phyloP scores from a whole-genome alignment of 345 rosid genomes.

The Eucalyptus victrix region DNA sequence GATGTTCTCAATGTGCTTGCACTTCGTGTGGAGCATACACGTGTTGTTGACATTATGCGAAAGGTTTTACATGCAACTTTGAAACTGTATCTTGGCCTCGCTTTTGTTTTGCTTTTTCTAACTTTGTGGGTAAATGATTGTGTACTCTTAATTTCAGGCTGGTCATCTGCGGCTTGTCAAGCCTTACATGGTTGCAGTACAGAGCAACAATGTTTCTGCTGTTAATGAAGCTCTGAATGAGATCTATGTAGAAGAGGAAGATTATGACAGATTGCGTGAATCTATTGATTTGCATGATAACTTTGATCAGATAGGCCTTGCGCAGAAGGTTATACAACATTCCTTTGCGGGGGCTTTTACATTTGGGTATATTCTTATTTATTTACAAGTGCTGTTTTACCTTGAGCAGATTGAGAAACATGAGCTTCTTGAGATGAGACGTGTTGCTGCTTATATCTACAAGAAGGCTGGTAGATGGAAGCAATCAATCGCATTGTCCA shows the following conservation, averaged over 20 bases:
- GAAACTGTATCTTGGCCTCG: neutral
- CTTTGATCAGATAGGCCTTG: conserved; percentile 89
- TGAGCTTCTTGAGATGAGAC: conserved; percentile 97
- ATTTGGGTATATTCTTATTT: neutral
- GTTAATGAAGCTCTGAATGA: conserved; percentile 91
- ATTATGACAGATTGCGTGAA: conserved; percentile 86
- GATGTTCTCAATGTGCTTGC: conserved; percentile 92
- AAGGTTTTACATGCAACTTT: conserved; percentile 36
- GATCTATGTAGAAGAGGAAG: conserved; percentile 93
- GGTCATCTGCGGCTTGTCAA: conserved; percentile 88
- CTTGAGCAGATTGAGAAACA: conserved; percentile 87
- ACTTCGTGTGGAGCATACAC: conserved; percentile 82
- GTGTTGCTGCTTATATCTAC: conserved; percentile 95
- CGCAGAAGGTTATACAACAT: conserved; percentile 53
- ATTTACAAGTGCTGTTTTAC: neutral
- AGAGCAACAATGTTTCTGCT: conserved; percentile 89
- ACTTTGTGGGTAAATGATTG: neutral
- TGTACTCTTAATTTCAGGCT: conserved; percentile 36
- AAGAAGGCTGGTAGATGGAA: conserved; percentile 99
- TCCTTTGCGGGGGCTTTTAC: neutral
- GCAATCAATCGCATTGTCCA: conserved; percentile 93
- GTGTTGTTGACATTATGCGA: conserved; percentile 88
- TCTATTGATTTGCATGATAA: conserved; percentile 88
- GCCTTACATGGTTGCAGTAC: conserved; percentile 97
- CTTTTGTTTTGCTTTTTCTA: neutral